These are phyloP conservation scores for Marsdenia floribunda DNA, from an alignment of 257 asterid species.

Conservation along the genomic window DNA sequence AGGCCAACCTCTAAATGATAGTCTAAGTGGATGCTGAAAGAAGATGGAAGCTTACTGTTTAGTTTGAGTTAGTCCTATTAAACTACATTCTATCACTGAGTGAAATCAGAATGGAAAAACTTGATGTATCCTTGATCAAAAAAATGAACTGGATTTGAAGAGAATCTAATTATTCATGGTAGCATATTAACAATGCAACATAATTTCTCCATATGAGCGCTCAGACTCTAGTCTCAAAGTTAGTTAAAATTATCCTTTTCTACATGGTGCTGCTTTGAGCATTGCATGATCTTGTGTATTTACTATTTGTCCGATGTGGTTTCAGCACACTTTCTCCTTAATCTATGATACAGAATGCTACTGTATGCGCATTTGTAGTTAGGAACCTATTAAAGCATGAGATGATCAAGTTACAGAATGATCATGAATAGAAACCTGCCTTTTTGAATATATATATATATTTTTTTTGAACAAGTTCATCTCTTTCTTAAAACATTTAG, in stretches of 20 bases:
- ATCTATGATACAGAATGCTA: not conserved
- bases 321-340: not conserved
- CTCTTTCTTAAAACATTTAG: not conserved
- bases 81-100: no score
- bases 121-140: no score
- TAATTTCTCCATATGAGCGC: not conserved
- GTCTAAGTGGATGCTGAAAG: not conserved
- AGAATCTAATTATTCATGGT: not conserved
- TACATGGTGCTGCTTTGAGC: not conserved
- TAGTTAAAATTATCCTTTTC: not conserved
- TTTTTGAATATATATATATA: not conserved
- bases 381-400: not conserved
- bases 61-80: not conserved
- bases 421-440: not conserved
- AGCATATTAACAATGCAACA: not conserved
- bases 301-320: not conserved
- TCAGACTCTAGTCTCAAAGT: not conserved
- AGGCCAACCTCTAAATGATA: slow-evolving; percentile 1
- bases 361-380: not conserved
- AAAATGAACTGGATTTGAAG: not conserved
- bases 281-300: not conserved
- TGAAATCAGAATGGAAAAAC: no score
- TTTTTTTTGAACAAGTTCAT: not conserved
- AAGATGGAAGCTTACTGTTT: not conserved
- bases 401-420: not conserved